Evolutionary conservation across 352 stramenopile species (phyloP), one percentile per base, ranked within the genome.

Genomic region (Globisporangium megalacanthum): DNA sequence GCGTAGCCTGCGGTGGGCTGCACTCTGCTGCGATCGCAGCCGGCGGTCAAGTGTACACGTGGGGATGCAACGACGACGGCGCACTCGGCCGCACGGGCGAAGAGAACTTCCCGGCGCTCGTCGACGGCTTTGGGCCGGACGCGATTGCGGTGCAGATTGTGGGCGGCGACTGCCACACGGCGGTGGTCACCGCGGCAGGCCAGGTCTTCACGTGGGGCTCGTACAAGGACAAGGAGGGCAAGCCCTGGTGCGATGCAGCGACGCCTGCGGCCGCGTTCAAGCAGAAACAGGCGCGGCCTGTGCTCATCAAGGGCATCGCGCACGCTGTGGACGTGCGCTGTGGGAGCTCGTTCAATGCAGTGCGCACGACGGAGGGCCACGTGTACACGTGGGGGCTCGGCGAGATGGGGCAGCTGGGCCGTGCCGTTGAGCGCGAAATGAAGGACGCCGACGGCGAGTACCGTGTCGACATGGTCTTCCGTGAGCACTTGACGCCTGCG

Each of bases 141-240:
- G 51, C 62, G 10, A 60, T 59, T 8, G 77, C 75, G 1, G 52
- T 91, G n/a, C 70, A 89, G 57, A 70, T 98, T 36, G 84, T 84
- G 11, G 92, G 92, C 14, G 97, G 97, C n/a, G 96, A 98, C 58
- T 97, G 82, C 52, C 96, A 99, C 70, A 97, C 89, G 19, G 62
- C 97, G 0, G 89, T 95, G 8, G 66, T 99, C 29, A 89, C 81
- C 25, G 59, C 89, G 1, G 68, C 74, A 3, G 97, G 97, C 3
- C 85, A 90, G 22, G 92, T 99, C 10, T 99, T 88, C 65, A 83
- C 91, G 11, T 98, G 93, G 91, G 97, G 97, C 45, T 91, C 75
- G 56, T 98, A 98, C 79, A 97, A 98, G 58, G 95, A 99, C 77
- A 98, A 98, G 73, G 93, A 98, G 69, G 94, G 93, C 48, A 96